Evolutionary conservation across 176 grass and related monocot species (phyloP).

Genomic region (Musa schizocarpa): DNA sequence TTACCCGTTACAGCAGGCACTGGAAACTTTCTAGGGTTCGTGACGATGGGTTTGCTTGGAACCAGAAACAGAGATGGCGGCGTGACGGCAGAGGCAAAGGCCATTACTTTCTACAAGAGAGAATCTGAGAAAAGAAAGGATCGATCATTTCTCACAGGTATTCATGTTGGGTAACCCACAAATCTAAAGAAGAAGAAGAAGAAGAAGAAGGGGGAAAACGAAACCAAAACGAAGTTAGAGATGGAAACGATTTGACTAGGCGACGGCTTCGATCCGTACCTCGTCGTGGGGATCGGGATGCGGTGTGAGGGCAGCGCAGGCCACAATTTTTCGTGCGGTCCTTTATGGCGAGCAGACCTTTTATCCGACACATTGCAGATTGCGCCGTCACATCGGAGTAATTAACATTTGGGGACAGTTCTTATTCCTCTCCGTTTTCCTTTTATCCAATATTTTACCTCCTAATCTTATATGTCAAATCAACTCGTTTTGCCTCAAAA

Average conservation of each 20-base stretch:
- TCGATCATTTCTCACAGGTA: background rate
- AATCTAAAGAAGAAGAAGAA: background rate
- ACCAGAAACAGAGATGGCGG: conserved; percentile 25
- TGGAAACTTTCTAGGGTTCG: conserved; percentile 20
- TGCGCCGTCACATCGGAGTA: background rate
- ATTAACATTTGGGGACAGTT: no score
- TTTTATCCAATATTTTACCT: no score
- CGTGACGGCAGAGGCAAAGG: conserved; percentile 31
- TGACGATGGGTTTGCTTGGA: conserved; percentile 14
- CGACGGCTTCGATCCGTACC: background rate
- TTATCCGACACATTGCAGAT: conserved; percentile 7
- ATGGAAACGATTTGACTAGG: no score
- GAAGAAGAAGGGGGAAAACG: background rate
- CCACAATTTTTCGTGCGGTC: background rate
- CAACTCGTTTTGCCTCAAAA: no score
- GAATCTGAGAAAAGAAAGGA: background rate
- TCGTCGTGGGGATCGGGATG: background rate
- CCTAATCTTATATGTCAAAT: no score
- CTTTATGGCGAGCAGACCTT: background rate
- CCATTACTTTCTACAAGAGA: conserved; percentile 16
- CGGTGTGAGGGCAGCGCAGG: background rate
- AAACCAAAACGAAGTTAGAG: background rate
- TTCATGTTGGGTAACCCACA: background rate
- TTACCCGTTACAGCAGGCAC: conserved; percentile 31
- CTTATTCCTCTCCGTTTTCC: no score